Base-by-base conservation (phyloP, 2,329 filamentous ascomycete species). In the Ascochyta viciae-villosae region DNA sequence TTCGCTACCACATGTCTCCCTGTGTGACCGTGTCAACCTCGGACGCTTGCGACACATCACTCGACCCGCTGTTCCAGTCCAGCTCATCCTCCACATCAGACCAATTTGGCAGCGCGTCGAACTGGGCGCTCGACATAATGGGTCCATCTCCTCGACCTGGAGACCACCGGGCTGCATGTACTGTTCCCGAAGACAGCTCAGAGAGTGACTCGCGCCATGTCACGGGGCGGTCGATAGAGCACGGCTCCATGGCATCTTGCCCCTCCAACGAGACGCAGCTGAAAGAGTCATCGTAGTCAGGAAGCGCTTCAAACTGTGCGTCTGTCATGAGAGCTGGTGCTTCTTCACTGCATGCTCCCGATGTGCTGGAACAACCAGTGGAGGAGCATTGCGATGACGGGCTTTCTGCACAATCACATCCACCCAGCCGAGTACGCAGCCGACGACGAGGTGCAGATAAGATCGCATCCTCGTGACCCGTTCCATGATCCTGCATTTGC, bases 121-220 rank as follows among this genome's bases (percentile, higher is more conserved):
- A 50, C 26, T 55, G 39, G 9, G 31, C 35, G 34, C 34, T 49
- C 27, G 50, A 49, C 39, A 50, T 42, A 29, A 53, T 40, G 22
- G 12, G 29, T 3, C 33, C 8, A 10, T 13, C 7, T 15, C 38
- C 31, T 9, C 16, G 6, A 3, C 19, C 24, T 26, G 41, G 22
- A 50, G 37, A 34, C 44, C 51, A 48, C 34, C 44, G 2, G 10
- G 13, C 3, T 4, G 13, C 38, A 29, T 31, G 5, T 8, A n/a
- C 10, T 13, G 19, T 24, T 13, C 33, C 33, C 4, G 16, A 24
- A 19, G 15, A 12, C 15, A 8, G 1, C 6, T 22, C 8, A 13
- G 29, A 19, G 6, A 26, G 35, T 10, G 37, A 15, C 1, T 35
- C 27, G 1, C 19, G n/a, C 16, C 12, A 22, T 3, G 27, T 19